Base-by-base conservation (phyloP, 2,329 filamentous ascomycete species). In the Monosporascus sp. region DNA sequence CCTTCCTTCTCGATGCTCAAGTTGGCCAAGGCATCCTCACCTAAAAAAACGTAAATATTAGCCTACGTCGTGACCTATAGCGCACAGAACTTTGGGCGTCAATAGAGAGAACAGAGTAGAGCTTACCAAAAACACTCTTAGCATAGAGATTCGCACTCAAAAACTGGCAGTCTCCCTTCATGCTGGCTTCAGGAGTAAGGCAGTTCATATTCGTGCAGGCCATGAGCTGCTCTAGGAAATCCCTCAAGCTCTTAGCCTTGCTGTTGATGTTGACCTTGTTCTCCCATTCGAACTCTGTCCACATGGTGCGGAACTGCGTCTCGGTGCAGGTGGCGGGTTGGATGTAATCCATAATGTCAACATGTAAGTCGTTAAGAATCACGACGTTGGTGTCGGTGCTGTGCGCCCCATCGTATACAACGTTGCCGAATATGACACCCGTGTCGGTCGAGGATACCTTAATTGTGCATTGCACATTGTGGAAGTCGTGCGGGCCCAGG, bases 251-350 rank as follows among this genome's bases (percentile, higher is more conserved):
- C 77, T 93, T 96, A 61, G 90, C 90, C 79, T 97, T 97, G 59
- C 90, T 95, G 74, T 97, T 97, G 76, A 99, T 97, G 76, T 99
- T 99, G 72, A 99, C 93, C 82, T 99, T 99, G 77, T 99, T 99
- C 79, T 99, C 94, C 94, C 94, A 99, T 70, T 99, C 94, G 62
- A 99, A 99, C 69, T 99, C 94, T 38, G 94, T 99, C 94, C 94
- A 99, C 94, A 99, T 99, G n/a, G 90, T 96, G 55, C 94, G 85
- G 85, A 99, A 99, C 67, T 97, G 91, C 11, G 93, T 97, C 78
- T 99, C 94, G 5, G 90, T 94, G 79, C 94, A 99, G 17, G 91
- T 86, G 6, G 93, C 93, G 1, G 94, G 94, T 69, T 97, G 93
- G 65, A 99, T 99, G 75, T 99, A 99, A 74, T 99, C 94, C 94